Evolutionary conservation across 31 red algal genomes (phyloP).

Genomic region (Asparagopsis taxiformis): DNA sequence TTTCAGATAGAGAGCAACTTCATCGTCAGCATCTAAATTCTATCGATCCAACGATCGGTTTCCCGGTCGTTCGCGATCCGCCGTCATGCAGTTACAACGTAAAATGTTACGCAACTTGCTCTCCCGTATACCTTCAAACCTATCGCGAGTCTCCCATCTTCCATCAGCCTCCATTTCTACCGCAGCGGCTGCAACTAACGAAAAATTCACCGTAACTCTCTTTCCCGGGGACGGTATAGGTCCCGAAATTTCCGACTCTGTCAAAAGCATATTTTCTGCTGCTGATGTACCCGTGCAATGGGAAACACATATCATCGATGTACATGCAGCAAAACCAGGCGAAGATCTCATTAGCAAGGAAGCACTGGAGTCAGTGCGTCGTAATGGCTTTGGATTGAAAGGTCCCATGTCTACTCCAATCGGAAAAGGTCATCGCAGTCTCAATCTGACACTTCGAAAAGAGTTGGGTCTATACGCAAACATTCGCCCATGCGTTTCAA

Average conservation of each 20-base stretch:
- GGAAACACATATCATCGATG: slow-evolving; percentile 81
- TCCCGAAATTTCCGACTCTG: slow-evolving; percentile 88
- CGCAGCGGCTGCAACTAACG: not conserved
- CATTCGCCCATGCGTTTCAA: slow-evolving; percentile 82
- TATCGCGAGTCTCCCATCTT: no score
- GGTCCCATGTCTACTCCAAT: slow-evolving; percentile 97
- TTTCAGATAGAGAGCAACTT: no score
- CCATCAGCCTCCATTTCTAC: not conserved
- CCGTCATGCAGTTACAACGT: no score
- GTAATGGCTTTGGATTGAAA: slow-evolving; percentile 94
- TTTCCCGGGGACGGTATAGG: slow-evolving; percentile 99
- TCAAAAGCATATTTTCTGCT: slow-evolving; percentile 81
- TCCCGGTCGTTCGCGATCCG: no score
- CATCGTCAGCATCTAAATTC: no score
- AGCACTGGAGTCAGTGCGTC: slow-evolving; percentile 82
- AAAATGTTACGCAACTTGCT: no score
- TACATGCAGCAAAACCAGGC: slow-evolving; percentile 70
- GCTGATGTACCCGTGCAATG: slow-evolving; percentile 89
- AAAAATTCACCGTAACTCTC: slow-evolving; percentile 78
- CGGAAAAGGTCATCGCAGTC: slow-evolving; percentile 90
- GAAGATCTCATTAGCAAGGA: slow-evolving; percentile 78
- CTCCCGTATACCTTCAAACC: no score
- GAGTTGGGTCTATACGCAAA: slow-evolving; percentile 93
- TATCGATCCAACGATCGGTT: no score
- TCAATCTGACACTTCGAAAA: slow-evolving; percentile 94